A percentile compares a stretch with the other conserved stretches of the same genome.
These are phyloP conservation scores for Pyracantha coccinea DNA, from an alignment of 331 rosid species.

Conservation along the genomic window DNA sequence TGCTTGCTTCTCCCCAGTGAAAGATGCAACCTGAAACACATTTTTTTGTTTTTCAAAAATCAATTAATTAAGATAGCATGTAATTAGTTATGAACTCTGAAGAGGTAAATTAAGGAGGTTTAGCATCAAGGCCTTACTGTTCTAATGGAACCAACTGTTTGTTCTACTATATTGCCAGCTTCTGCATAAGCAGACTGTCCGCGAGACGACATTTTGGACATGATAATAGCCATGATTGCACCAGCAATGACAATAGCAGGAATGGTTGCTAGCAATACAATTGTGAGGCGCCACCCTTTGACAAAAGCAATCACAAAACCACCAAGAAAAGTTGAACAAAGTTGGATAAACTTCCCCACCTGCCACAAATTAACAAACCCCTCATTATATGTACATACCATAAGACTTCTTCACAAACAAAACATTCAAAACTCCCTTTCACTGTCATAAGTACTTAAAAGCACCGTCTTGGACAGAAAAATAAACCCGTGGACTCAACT, in stretches of 20 bases:
- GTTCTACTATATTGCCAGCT: slow-evolving; percentile 73
- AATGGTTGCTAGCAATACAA: slow-evolving; percentile 54
- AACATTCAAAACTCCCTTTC: no score
- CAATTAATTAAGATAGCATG: not conserved
- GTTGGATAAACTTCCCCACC: slow-evolving; percentile 90
- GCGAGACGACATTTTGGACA: slow-evolving; percentile 52
- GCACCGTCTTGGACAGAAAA: no score
- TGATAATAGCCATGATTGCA: slow-evolving; percentile 22
- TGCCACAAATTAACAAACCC: slow-evolving; percentile 13
- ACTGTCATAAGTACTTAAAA: no score
- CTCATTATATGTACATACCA: no score
- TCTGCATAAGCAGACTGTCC: slow-evolving; percentile 78
- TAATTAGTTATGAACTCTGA: not conserved
- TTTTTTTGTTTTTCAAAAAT: not conserved
- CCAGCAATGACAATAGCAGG: slow-evolving; percentile 45
- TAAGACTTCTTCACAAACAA: no score
- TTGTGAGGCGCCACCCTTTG: slow-evolving; percentile 71
- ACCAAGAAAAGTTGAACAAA: slow-evolving; percentile 55
- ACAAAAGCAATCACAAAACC: slow-evolving; percentile 57
- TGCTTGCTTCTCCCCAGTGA: slow-evolving; percentile 79
- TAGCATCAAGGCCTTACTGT: slow-evolving; percentile 37
- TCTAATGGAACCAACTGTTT: slow-evolving; percentile 63
- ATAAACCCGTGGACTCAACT: no score
- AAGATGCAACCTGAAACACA: slow-evolving; percentile 61
- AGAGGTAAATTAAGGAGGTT: not conserved